A percentile compares a stretch with the other conserved stretches of the same genome.
phyloP scores from a whole-genome alignment of 2,329 filamentous ascomycete species.

The Ophiostoma australiae region DNA sequence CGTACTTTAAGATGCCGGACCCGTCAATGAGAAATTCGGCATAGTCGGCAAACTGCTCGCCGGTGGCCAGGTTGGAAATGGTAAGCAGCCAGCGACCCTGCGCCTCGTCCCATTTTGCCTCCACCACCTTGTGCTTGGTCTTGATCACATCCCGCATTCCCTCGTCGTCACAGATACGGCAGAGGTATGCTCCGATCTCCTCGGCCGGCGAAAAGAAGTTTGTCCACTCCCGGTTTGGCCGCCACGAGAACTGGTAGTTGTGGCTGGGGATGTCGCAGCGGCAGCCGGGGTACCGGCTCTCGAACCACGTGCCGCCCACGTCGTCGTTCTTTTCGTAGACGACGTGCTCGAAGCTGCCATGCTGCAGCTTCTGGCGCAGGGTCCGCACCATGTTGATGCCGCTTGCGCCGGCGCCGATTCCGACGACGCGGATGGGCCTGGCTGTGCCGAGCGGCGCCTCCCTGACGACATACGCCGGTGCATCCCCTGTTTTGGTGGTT shows the following conservation, averaged over 20 bases:
- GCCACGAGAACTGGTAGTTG: constrained; percentile 60
- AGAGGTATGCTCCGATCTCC: constrained; percentile 54
- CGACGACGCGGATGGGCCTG: constrained; percentile 41
- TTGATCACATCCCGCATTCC: constrained; percentile 41
- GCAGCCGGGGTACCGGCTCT: constrained; percentile 56
- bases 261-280: constrained; percentile 54
- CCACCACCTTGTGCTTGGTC: constrained; percentile 40
- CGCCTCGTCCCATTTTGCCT: constrained; percentile 44
- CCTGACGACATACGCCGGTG: constrained; percentile 22
- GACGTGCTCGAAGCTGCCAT: constrained; percentile 40
- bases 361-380: constrained; percentile 38
- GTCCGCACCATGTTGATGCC: constrained; percentile 42
- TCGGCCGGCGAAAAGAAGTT: constrained; percentile 51
- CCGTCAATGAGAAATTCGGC: constrained; percentile 48
- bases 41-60: constrained; percentile 40
- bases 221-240: constrained; percentile 55
- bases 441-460: constrained; percentile 29
- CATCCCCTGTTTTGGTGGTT: background rate
- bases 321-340: constrained; percentile 54
- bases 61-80: constrained; percentile 38
- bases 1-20: constrained; percentile 51
- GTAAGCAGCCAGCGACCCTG: constrained; percentile 41
- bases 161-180: constrained; percentile 43
- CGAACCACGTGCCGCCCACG: constrained; percentile 56
- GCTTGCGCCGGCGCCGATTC: constrained; percentile 40